Base-by-base conservation (phyloP, 2,329 filamentous ascomycete genomes). In the Claviceps paspali region DNA sequence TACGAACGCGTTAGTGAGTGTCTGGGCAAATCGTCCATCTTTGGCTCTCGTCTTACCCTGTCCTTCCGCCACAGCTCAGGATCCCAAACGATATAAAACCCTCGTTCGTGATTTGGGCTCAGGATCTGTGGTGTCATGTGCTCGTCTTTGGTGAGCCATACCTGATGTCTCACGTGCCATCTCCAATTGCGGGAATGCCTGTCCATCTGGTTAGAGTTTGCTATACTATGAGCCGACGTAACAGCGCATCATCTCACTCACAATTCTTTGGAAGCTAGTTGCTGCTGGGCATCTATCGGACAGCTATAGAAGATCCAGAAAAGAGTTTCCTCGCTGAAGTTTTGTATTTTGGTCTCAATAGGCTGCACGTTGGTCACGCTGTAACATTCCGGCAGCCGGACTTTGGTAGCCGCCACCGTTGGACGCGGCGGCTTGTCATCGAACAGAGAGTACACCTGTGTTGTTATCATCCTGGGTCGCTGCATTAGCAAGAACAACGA, bases 221-320 rank as follows among this genome's bases (percentile, higher is more conserved):
- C 14, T 9, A 10, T n/a, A 14, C 11, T 11, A 26, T 14, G 10
- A 4, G 15, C 8, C 15, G 12, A 8, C 2, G 5, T 14, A 29
- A 23, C 17, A 6, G 17, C 5, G 21, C 15, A 6, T 26, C n/a
- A 6, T 8, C 17, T 14, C 2, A 46, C 71, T 56, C 57, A 79
- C 73, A 80, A 60, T 51, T 79, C 73, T 29, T 67, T 60, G 0
- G 76, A 75, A 3, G 76, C 76, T 56, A 76, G 59, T 33, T 75
- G 68, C 50, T 80, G 76, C 52, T 76, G 73, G 26, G 69, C 50
- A 47, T 79, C 75, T 31, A 67, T 63, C 6, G 76, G 72, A 41
- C 71, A 76, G 54, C 70, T 76, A 54, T 80, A 79, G 49, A 80
- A 80, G 45, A 80, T 79, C 67, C 72, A 78, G 54, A 80, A 73